These are phyloP conservation scores for Candida dendrica DNA, from an alignment of 805 yeast species.

Conservation along the genomic window DNA sequence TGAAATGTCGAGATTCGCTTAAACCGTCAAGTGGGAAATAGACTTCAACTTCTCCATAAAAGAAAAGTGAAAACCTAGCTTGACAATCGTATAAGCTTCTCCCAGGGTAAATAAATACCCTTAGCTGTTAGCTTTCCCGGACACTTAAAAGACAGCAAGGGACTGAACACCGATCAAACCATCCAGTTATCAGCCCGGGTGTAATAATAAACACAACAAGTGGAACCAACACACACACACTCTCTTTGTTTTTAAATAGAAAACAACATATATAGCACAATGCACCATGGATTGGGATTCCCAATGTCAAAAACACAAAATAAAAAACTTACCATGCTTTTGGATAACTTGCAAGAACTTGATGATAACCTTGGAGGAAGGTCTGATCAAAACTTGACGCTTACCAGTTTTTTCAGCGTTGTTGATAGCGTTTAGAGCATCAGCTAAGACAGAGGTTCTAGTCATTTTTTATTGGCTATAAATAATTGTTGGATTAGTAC, in stretches of 20 bases:
- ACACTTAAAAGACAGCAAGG: constrained; percentile 93
- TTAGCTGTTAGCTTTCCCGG: constrained; percentile 57
- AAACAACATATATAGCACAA: neutral
- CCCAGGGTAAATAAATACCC: neutral
- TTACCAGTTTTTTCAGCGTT: constrained; percentile 99
- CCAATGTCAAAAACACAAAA: neutral
- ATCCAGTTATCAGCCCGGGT: constrained; percentile 96
- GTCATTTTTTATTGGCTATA: constrained; percentile 60
- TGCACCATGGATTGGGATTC: neutral
- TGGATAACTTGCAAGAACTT: constrained; percentile 95
- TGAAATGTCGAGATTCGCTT: neutral
- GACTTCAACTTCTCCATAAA: no score
- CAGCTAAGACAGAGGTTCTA: constrained; percentile 97
- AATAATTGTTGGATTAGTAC: neutral
- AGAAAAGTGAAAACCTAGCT: constrained; percentile 1
- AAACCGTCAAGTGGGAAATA: neutral
- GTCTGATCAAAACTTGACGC: constrained; percentile 97
- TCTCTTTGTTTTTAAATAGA: neutral
- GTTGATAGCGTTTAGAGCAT: constrained; percentile 96
- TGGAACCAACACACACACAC: neutral
- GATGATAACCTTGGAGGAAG: constrained; percentile 96
- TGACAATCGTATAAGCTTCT: constrained; percentile 33
- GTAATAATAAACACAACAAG: neutral
- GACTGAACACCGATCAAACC: constrained; percentile 77
- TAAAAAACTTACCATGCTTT: constrained; percentile 60